Base-by-base conservation (phyloP, 805 yeast species). In the Kazachstania viticola region DNA sequence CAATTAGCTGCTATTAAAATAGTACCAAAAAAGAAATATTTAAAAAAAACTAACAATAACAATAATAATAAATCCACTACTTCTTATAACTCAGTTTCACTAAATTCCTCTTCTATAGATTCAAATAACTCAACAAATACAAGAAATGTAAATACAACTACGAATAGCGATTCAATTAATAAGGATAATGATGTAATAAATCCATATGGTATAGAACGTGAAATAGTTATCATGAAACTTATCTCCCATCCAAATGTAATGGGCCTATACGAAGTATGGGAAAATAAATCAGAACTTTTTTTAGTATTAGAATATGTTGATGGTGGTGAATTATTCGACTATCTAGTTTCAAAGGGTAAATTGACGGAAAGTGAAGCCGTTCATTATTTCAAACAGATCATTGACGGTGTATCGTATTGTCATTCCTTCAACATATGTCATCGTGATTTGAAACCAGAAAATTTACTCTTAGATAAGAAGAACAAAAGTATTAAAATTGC, bases 191-290 rank as follows among this genome's bases (percentile, higher is more conserved):
- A 27, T 21, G 39, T 39, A 24, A 27, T 40, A 3, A 50, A 48
- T 31, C 94, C 95, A 3, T 85, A 88, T 54, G 98, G 98, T 25
- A 88, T 91, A 28, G 98, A 91, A 60, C 71, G 97, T 43, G 98
- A 91, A 54, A 94, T 91, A 41, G 87, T 91, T 46, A 91, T 91
- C 45, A 91, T 88, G 98, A 91, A 91, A 59, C 67, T 91, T 26
- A 73, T 91, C 28, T 82, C 91, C 38, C 97, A 91, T 56, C 84
- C 94, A 9, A 88, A 91, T 49, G 91, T 91, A 16, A 75, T 91
- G 71, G 80, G 91, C 17, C 64, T 91, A 25, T 91, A 85, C 53
- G 98, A 91, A 51, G 98, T 91, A 16, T 91, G 97, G 97, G 98
- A 91, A 58, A 88, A 93, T 42, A 78, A 84, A 42, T 84, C 83